A percentile compares a stretch with the other conserved stretches of the same genome.
phyloP scores from a whole-genome alignment of 1,139 yeast species.

The Kodamaea alishanica region DNA sequence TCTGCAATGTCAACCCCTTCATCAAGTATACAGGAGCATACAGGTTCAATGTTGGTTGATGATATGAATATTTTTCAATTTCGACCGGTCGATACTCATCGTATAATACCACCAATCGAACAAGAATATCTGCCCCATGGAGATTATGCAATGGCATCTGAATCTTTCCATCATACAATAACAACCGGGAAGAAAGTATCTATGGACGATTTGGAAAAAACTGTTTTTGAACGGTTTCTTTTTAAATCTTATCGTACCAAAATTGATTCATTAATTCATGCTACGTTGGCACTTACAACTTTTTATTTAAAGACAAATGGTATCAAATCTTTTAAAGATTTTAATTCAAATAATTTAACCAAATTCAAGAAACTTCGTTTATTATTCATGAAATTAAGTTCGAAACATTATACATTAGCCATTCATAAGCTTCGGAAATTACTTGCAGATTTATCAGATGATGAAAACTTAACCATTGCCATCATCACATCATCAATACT shows the following conservation, averaged over 20 bases:
- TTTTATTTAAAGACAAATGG: conserved; percentile 21
- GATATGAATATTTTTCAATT: too few species aligned
- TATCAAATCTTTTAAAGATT: conserved; percentile 18
- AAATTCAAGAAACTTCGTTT: conserved; percentile 10
- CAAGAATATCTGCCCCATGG: background rate
- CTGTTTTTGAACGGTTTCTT: conserved; percentile 7
- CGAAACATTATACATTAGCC: conserved; percentile 21
- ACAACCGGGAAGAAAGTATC: conserved; percentile 3
- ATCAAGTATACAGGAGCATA: too few species aligned
- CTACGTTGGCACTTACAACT: conserved; percentile 20
- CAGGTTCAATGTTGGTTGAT: too few species aligned
- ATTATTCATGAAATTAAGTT: conserved; percentile 14
- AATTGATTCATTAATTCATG: conserved; percentile 12
- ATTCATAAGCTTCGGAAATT: conserved; percentile 18
- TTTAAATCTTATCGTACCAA: conserved; percentile 8
- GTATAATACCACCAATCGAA: too few species aligned
- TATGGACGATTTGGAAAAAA: conserved; percentile 13
- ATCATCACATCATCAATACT: conserved; percentile 23
- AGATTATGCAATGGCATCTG: conserved; percentile 4
- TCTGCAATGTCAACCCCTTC: too few species aligned
- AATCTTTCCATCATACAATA: background rate
- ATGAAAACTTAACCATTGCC: conserved; percentile 20
- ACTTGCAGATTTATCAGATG: conserved; percentile 10
- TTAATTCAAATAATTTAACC: conserved; percentile 3
- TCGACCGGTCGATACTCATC: too few species aligned